Evolutionary conservation across 495 filamentous ascomycete species (phyloP), one percentile per base, ranked within the genome.

Genomic region (Neurospora terricola): DNA sequence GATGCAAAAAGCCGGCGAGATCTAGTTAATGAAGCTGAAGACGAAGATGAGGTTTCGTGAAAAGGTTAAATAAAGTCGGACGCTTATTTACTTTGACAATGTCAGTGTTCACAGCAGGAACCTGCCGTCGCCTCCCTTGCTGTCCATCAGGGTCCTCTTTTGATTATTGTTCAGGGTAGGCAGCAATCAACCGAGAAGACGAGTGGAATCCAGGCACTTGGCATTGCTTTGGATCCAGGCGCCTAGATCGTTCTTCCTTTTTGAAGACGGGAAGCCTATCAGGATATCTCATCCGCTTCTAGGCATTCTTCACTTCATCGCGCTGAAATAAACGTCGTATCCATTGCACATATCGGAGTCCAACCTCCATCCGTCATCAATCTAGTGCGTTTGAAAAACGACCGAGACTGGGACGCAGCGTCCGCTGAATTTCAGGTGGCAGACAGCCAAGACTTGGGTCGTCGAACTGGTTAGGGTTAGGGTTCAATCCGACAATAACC

Each of bases 381-480:
- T 21, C 9, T 21, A 45, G 9, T 45, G 43, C 43, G n/a, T 48
- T 48, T 54, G 21, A 54, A 54, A 48, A 43, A 43, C 16, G 45
- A 12, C 43, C 9, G 43, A 21, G n/a, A 23, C 43, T 23, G 45
- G 10, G 4, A 11, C 43, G 43, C 42, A 45, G 42, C 18, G 7
- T n/a, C 43, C n/a, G 43, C 9, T 48, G n/a, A 12, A 59, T 14
- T 23, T 23, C 10, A 27, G n/a, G 45, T 11, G 45, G 45, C 2
- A 5, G 21, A 48, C 9, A 48, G 18, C 43, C 45, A 3, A 21
- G 45, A 54, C 21, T 54, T 21, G n/a, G 45, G n/a, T 21, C n/a
- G 9, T 21, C n/a, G 2, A 48, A 5, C 5, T 70, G 3, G 38
- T 18, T 10, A 69, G 76, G 76, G 75, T 77, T 76, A 76, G 75